A percentile compares a stretch with the other conserved stretches of the same genome.
These are phyloP conservation scores for Magnolia changhungtana DNA, from an alignment of 164 flowering plant genomes.

Conservation along the genomic window DNA sequence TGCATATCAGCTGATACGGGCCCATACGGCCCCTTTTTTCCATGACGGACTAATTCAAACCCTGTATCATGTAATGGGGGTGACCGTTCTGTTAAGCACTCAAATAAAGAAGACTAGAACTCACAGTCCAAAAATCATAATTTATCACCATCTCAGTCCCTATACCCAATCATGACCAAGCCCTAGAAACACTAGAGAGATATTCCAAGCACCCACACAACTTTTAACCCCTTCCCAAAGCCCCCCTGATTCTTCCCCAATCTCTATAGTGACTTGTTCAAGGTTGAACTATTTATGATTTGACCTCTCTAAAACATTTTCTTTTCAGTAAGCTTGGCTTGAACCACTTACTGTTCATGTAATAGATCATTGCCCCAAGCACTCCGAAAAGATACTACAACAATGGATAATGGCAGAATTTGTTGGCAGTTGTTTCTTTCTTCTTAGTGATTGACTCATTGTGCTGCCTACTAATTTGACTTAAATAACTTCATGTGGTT, in stretches of 20 bases:
- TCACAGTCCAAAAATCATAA: too few species aligned
- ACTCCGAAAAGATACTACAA: not conserved
- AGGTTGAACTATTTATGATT: not conserved
- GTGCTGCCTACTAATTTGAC: not conserved
- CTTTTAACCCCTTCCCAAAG: not conserved
- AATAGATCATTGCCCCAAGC: not conserved
- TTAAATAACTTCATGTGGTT: not conserved
- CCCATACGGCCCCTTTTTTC: too few species aligned
- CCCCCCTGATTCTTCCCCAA: not conserved
- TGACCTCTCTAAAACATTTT: not conserved
- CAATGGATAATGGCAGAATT: not conserved
- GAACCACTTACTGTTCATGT: not conserved
- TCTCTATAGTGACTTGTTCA: not conserved
- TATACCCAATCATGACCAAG: not conserved
- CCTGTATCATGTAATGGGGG: too few species aligned
- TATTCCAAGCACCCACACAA: not conserved
- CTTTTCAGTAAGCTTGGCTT: too few species aligned
- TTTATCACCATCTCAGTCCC: not conserved
- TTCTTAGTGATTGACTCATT: not conserved
- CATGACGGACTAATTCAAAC: too few species aligned
- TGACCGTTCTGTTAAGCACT: too few species aligned
- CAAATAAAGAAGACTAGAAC: too few species aligned
- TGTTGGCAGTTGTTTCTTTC: not conserved
- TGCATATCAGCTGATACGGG: too few species aligned
- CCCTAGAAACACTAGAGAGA: not conserved